Conservation (phyloP, 1,284 basidiomycete genomes). For the Moesziomyces globuligerus region DNA sequence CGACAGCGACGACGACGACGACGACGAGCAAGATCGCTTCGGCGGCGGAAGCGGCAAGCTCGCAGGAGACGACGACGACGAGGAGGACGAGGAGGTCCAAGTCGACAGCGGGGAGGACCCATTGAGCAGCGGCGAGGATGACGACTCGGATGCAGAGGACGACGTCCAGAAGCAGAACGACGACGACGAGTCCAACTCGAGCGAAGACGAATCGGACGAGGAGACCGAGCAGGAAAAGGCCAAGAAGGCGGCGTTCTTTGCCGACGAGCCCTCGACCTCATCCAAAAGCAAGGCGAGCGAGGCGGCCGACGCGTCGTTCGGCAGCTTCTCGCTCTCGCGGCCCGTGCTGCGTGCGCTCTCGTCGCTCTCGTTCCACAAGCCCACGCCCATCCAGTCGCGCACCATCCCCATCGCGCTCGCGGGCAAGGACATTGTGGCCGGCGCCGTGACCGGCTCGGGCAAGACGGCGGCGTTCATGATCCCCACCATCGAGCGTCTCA, state of each 20-base stretch:
- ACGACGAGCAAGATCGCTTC: constrained; percentile 71
- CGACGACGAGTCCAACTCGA: constrained; percentile 28
- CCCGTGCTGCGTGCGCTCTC: constrained; percentile 87
- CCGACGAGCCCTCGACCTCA: constrained; percentile 39
- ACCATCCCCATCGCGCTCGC: constrained; percentile 98
- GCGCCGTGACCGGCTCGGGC: constrained; percentile 93
- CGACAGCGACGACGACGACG: constrained; percentile 71
- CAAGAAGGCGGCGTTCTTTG: constrained; percentile 64
- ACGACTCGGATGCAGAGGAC: constrained; percentile 21
- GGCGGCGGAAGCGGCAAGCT: constrained; percentile 56
- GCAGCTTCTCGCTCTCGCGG: constrained; percentile 87
- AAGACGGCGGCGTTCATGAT: constrained; percentile 99
- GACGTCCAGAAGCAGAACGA: constrained; percentile 48
- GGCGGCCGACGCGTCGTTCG: constrained; percentile 72
- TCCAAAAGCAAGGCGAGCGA: constrained; percentile 9
- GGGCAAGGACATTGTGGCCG: constrained; percentile 95
- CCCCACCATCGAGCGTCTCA: constrained; percentile 95
- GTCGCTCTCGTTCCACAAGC: constrained; percentile 80
- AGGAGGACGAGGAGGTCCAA: constrained; percentile 65
- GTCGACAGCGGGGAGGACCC: constrained; percentile 45
- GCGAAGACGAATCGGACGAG: constrained; percentile 42
- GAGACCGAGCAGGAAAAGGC: constrained; percentile 58
- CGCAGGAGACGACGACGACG: constrained; percentile 55
- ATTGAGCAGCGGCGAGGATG: constrained; percentile 15
- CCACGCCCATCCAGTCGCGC: constrained; percentile 96